Base-by-base conservation (phyloP, 331 rosid genomes). In the Malus hybrid region DNA sequence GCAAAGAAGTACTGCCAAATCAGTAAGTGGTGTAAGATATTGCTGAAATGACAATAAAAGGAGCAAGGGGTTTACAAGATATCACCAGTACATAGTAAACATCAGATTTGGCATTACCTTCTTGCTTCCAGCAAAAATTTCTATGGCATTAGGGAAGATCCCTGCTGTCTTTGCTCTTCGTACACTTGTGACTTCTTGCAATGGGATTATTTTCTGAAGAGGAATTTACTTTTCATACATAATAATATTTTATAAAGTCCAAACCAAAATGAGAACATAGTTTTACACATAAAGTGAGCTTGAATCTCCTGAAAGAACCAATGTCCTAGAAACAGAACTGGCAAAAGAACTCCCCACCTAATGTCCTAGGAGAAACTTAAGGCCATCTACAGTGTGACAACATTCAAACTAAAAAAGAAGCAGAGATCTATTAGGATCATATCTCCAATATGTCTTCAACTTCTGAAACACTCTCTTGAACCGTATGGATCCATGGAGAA, bases 161-260 rank as follows among this genome's bases (percentile, higher is more conserved):
- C 99, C 99, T 24, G 99, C 99, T 22, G 96, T 95, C 86, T 95
- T 95, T 32, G 99, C 99, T 88, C 89, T 95, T 73, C 85, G 79
- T 66, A 95, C 92, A 52, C 80, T 66, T 30, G 97, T 92, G 73
- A 95, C 84, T 86, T 95, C 97, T 60, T 80, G 80, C 48, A 95
- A 84, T 53, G 97, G 86, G 75, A 95, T 95, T 83, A 89, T 81
- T 88, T 88, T 95, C 99, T 95, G 90, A 83, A 82, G 72, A 78
- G 65, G 42, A 68, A 77, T 60, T 46, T 53, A 66, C 57, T 64
- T 48, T 70, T 30, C 75, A 68, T 71, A 39, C 56, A 58, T 56
- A 56, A 80, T 62, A 30, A 13, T 20, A 36, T 20, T 28, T 62
- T 29, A 26, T 42, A 15, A 3, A 28, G 46, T 67, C 22, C 32